phyloP scores from a whole-genome alignment of 176 grass and related monocot species.

The Rhynchospora pubera region DNA sequence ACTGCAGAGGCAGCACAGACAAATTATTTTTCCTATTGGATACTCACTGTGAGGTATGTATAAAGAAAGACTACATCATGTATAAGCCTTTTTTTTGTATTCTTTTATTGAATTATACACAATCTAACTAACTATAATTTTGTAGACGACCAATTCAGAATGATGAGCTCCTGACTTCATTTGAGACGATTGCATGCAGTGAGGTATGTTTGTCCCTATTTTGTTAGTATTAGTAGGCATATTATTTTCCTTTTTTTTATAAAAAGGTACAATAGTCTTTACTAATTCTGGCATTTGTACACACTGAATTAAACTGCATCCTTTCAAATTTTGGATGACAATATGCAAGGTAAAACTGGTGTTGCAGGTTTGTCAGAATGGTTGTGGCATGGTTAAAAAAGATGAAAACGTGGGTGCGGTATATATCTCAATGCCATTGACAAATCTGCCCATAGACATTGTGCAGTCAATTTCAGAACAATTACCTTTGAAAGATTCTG shows the following conservation, averaged over 20 bases:
- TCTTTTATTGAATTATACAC: neutral
- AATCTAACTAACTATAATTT: neutral
- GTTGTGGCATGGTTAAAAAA: neutral
- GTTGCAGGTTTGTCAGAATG: neutral
- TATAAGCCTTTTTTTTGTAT: neutral
- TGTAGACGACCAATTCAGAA: neutral
- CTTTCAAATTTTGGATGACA: neutral
- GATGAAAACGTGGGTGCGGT: neutral
- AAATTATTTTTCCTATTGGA: neutral
- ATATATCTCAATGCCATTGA: neutral
- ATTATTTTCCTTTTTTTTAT: too few species aligned
- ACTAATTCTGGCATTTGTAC: too few species aligned
- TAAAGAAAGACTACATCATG: neutral
- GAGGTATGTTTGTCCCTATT: neutral
- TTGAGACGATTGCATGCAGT: neutral
- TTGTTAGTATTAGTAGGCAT: too few species aligned
- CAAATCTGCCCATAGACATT: constrained; percentile 10
- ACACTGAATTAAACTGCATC: too few species aligned
- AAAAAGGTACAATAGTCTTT: too few species aligned
- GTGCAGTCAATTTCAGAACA: neutral
- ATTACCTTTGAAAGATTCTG: neutral
- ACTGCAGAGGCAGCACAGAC: neutral
- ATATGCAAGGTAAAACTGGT: neutral
- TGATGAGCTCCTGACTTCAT: neutral
- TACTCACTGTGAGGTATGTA: neutral